Evolutionary conservation across 306 rosid species (phyloP).

Genomic region (Hippophae tibetana): DNA sequence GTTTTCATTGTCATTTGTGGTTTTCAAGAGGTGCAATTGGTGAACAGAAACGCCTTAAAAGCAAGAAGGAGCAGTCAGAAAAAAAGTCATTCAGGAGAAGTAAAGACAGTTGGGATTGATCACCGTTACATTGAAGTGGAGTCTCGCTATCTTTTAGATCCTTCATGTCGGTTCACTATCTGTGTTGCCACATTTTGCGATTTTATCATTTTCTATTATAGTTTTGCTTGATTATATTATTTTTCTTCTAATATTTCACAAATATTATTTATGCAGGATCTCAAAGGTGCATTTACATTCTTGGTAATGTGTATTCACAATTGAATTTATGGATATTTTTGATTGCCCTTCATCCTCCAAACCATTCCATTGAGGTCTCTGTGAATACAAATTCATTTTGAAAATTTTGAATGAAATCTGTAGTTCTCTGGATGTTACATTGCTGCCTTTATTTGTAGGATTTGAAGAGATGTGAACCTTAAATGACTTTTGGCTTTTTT

Average conservation of each 20-base stretch:
- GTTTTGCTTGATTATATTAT: neutral
- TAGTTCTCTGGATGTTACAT: too few relatives aligned
- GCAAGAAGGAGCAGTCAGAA: constrained; percentile 76
- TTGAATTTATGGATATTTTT: too few relatives aligned
- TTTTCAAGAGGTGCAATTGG: constrained; percentile 75
- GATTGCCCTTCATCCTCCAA: too few relatives aligned
- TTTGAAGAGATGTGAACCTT: too few relatives aligned
- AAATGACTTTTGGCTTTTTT: too few relatives aligned
- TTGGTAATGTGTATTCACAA: too few relatives aligned
- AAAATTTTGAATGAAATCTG: too few relatives aligned
- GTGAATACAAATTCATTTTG: too few relatives aligned
- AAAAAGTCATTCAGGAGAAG: constrained; percentile 78
- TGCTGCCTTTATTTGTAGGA: too few relatives aligned
- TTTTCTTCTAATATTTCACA: neutral
- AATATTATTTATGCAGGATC: neutral
- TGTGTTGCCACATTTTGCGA: neutral
- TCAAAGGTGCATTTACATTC: neutral
- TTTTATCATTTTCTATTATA: neutral
- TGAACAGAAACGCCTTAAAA: constrained; percentile 83
- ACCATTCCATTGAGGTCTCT: too few relatives aligned
- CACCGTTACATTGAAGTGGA: neutral
- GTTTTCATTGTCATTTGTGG: constrained; percentile 14
- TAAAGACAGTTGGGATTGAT: constrained; percentile 68
- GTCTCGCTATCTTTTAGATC: neutral
- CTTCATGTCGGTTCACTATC: neutral